Percentiles rank a stretch among this genome's conserved stretches.
Conservation (phyloP, 805 yeast species). For the Wickerhamomyces strasburgensis region DNA sequence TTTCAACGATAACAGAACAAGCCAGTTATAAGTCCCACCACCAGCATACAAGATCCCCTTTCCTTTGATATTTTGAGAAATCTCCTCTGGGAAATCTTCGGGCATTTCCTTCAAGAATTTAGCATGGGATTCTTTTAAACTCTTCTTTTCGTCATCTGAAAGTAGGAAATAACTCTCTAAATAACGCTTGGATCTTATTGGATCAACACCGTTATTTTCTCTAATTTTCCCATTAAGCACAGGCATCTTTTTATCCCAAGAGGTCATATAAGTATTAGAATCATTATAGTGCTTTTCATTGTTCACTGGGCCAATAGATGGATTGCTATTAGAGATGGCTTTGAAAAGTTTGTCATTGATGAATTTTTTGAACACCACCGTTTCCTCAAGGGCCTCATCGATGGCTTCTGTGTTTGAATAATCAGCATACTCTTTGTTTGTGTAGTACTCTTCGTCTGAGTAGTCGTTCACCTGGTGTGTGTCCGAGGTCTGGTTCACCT, state of each 20-base stretch:
- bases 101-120: conserved; percentile 31
- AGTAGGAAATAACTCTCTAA: conserved; percentile 17
- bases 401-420: conserved; percentile 8
- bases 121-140: conserved; percentile 18
- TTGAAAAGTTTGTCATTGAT: conserved; percentile 15
- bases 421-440: conserved; percentile 12
- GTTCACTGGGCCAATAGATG: conserved; percentile 16
- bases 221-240: conserved; percentile 22
- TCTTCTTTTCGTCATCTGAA: conserved; percentile 11
- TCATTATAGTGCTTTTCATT: conserved; percentile 21
- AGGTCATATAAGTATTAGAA: conserved; percentile 9
- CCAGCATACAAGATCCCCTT: conserved; percentile 69
- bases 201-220: conserved; percentile 22
- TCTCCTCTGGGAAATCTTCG: conserved; percentile 33
- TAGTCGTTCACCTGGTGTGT: conserved; percentile 13
- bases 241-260: conserved; percentile 21
- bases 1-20: conserved; percentile 49
- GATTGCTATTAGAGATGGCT: conserved; percentile 13
- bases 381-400: conserved; percentile 11
- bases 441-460: conserved; percentile 18
- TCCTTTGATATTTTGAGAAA: conserved; percentile 34
- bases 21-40: conserved; percentile 69
- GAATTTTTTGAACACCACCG: conserved; percentile 14
- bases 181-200: conserved; percentile 22
- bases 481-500: conserved; percentile 4